Evolutionary conservation across 768 basidiomycete genomes (phyloP), one percentile per base, ranked within the genome.

Genomic region (Podaxis sp.): DNA sequence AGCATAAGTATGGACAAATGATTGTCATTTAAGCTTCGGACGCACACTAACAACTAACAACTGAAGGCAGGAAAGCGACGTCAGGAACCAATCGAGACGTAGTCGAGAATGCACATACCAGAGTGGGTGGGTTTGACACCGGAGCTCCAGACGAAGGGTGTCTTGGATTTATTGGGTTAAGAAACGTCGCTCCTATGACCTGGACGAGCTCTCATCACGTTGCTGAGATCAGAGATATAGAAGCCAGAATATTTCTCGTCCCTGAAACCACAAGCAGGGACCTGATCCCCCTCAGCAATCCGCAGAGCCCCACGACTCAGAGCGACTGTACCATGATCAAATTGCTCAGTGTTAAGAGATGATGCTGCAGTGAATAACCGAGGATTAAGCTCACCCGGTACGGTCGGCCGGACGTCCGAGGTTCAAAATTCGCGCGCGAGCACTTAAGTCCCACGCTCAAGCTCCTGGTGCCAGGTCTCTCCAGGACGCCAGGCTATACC

Each of bases 191-290:
- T 27, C 36, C 72, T 66, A 15, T 29, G 27, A 29, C 6, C 27
- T 29, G 27, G 27, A 7, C 27, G 27, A 1, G 4, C 6, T 29
- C 27, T 7, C 27, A 29, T 29, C 57, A 82, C 83, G 67, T 80
- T 82, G 63, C 77, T 77, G 67, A 82, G 80, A 60, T 83, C 79
- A 13, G 72, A 72, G 2, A 80, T 80, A 55, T 80, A 81, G 67
- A 81, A 84, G 4, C 79, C 78, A 8, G 79, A 77, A 67, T 84
- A 84, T 59, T 79, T 76, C 19, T 77, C 73, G 65, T 84, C 81
- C n/a, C 66, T 70, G 66, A 82, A 83, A 13, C 67, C 64, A 25
- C 66, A 64, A 2, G 77, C 74, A 53, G 73, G 72, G 2, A 68
- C 72, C 3, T 67, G 68, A 61, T 81, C 79, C 40, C 80, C 71